Percentiles rank a stretch among this genome's conserved stretches.
Conservation (phyloP, 495 filamentous ascomycete genomes). For the Hypomontagnella monticulosa region DNA sequence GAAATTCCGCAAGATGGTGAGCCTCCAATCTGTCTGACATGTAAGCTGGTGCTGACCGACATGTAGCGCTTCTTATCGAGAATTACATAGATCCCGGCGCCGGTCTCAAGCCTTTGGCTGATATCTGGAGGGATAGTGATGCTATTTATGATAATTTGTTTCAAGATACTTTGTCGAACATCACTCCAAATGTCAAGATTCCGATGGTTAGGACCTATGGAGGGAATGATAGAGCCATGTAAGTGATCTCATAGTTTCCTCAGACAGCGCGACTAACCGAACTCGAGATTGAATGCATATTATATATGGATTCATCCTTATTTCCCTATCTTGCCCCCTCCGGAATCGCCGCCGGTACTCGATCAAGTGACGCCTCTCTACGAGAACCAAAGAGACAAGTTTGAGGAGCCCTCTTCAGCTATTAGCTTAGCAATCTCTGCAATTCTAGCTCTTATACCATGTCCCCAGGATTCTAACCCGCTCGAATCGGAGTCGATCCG, state of each 20-base stretch:
- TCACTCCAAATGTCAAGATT: slow-evolving; percentile 38
- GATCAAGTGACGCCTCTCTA: slow-evolving; percentile 59
- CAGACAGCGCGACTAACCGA: slow-evolving; percentile 37
- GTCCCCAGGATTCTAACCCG: slow-evolving; percentile 60
- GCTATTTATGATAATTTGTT: slow-evolving; percentile 46
- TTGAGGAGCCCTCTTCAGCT: slow-evolving; percentile 60
- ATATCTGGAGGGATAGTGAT: slow-evolving; percentile 44
- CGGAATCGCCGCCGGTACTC: slow-evolving; percentile 50
- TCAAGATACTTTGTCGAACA: slow-evolving; percentile 36
- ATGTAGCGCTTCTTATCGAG: slow-evolving; percentile 41
- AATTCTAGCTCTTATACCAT: slow-evolving; percentile 64
- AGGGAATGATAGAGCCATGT: slow-evolving; percentile 43
- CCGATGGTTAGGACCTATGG: slow-evolving; percentile 42
- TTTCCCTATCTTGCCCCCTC: slow-evolving; percentile 67
- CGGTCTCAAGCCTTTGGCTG: slow-evolving; percentile 42
- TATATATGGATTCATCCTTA: slow-evolving; percentile 69
- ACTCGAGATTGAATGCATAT: slow-evolving; percentile 64
- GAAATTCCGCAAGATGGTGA: slow-evolving; percentile 44
- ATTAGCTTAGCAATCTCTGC: slow-evolving; percentile 66
- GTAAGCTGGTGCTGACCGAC: slow-evolving; percentile 23
- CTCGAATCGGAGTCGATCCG: slow-evolving; percentile 55
- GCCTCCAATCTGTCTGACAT: slow-evolving; percentile 5
- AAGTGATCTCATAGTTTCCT: slow-evolving; percentile 7
- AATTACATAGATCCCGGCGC: slow-evolving; percentile 47
- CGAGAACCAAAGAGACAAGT: slow-evolving; percentile 55